Evolutionary conservation across 257 asterid species (phyloP).

Genomic region (Nicotiana noctiflora): DNA sequence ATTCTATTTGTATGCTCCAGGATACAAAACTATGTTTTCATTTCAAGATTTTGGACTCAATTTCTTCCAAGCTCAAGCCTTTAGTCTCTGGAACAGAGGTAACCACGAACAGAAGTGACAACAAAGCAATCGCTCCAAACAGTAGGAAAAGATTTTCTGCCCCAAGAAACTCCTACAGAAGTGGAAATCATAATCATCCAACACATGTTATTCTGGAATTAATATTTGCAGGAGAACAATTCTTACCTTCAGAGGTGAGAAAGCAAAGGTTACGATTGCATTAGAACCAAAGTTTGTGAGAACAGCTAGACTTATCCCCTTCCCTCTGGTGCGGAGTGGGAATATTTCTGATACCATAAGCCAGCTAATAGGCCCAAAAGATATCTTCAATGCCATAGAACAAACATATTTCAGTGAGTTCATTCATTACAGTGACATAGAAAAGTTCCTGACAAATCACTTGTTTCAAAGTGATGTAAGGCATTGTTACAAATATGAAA

Average conservation of each 20-base stretch:
- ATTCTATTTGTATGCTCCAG: not conserved
- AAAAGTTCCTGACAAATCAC: not conserved
- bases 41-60: constrained; percentile 75
- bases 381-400: constrained; percentile 43
- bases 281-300: constrained; percentile 91
- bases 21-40: constrained; percentile 23
- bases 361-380: constrained; percentile 99
- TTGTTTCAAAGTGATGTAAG: not conserved
- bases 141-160: constrained; percentile 86
- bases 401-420: not conserved
- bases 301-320: constrained; percentile 97
- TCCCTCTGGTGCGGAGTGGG: constrained; percentile 92
- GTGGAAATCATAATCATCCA: constrained; percentile 1
- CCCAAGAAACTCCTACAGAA: constrained; percentile 74
- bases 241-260: constrained; percentile 81
- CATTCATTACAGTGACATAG: not conserved
- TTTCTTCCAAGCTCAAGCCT: constrained; percentile 98
- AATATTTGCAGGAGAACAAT: not conserved
- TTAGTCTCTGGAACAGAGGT: constrained; percentile 83
- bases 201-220: not conserved
- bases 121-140: constrained; percentile 70
- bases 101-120: constrained; percentile 60
- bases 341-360: constrained; percentile 98
- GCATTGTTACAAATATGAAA: not conserved
- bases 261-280: constrained; percentile 93